These are phyloP conservation scores for Batkoa obscura DNA, from an alignment of 371 early-diverging fungal genomes.

Conservation along the genomic window DNA sequence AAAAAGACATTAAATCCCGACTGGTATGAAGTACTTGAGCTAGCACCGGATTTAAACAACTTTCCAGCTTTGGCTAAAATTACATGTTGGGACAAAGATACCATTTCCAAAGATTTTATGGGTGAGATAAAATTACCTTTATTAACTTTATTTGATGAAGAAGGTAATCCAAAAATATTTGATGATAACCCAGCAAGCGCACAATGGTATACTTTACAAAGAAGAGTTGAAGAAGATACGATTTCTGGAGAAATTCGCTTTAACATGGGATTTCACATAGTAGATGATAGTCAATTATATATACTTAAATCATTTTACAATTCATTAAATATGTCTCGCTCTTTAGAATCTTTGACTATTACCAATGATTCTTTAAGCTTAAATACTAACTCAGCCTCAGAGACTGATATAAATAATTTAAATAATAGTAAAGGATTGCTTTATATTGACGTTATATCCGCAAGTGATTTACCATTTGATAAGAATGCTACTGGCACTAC, in stretches of 20 bases:
- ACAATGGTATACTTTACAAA: constrained; percentile 6
- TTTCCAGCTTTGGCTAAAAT: constrained; percentile 20
- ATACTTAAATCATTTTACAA: neutral
- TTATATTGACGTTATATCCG: constrained; percentile 38
- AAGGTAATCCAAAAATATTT: constrained; percentile 7
- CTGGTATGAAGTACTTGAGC: constrained; percentile 55
- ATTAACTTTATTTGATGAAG: constrained; percentile 27
- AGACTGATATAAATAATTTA: constrained; percentile 13
- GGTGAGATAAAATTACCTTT: constrained; percentile 37
- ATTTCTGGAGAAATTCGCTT: constrained; percentile 18
- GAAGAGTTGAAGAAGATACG: constrained; percentile 10
- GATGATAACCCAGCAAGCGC: constrained; percentile 2
- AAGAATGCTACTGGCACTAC: constrained; percentile 33
- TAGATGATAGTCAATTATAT: constrained; percentile 1
- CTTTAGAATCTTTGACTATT: neutral
- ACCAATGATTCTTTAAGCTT: neutral
- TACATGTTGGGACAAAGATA: constrained; percentile 43
- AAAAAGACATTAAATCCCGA: constrained; percentile 47
- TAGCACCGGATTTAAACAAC: constrained; percentile 22
- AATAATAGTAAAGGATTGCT: constrained; percentile 24
- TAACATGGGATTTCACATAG: constrained; percentile 11
- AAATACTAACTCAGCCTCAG: constrained; percentile 11
- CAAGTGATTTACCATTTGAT: constrained; percentile 36
- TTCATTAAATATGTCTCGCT: neutral
- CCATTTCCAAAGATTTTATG: constrained; percentile 34